Evolutionary conservation across 805 yeast species (phyloP).

Genomic region (Wickerhamiella australiensis): DNA sequence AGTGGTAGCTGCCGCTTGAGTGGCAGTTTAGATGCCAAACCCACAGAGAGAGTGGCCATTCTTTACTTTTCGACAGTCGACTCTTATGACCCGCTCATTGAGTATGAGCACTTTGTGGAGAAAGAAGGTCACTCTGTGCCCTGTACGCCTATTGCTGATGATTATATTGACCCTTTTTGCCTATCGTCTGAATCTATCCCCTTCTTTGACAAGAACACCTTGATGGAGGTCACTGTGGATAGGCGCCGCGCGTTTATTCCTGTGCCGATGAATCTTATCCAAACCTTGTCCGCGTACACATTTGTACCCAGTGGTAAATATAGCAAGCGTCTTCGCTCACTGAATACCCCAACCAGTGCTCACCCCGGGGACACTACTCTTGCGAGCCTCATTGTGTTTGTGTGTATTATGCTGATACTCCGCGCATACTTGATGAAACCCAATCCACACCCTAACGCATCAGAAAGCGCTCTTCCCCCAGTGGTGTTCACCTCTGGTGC

Average conservation of each 20-base stretch:
- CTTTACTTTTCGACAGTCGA: constrained; percentile 3
- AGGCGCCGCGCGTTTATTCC: not conserved
- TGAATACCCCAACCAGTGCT: not conserved
- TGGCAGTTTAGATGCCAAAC: not conserved
- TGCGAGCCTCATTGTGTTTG: too few species aligned
- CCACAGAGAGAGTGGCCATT: not conserved
- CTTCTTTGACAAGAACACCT: not conserved
- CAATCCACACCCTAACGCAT: too few species aligned
- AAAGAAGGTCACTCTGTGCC: not conserved
- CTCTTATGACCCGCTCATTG: constrained; percentile 1
- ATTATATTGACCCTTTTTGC: constrained; percentile 2
- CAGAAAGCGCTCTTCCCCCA: too few species aligned
- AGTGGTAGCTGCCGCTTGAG: not conserved
- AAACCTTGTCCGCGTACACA: not conserved
- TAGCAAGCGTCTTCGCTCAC: not conserved
- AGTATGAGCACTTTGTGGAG: not conserved
- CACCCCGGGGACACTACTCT: not conserved
- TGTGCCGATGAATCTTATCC: not conserved
- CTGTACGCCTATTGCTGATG: constrained; percentile 1
- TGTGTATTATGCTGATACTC: too few species aligned
- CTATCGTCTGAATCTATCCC: not conserved
- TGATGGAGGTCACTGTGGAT: not conserved
- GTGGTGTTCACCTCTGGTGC: too few species aligned
- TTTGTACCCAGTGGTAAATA: not conserved
- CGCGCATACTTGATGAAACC: too few species aligned